Evolutionary conservation across 768 basidiomycete genomes (phyloP).

Genomic region (Suillus cothurnatus): DNA sequence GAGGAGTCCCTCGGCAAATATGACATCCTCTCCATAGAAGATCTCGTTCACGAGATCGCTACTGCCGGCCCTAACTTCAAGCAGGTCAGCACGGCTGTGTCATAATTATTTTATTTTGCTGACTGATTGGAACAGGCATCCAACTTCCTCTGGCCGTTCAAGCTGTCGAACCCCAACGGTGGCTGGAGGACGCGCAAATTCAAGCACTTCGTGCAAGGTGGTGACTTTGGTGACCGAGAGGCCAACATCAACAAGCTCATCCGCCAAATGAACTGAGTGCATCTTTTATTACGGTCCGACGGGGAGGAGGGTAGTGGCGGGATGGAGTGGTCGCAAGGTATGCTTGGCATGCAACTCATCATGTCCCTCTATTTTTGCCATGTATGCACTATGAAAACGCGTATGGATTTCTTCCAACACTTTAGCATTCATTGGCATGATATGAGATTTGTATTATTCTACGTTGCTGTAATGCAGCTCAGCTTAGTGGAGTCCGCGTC

Average conservation of each 20-base stretch:
- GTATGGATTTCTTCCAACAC: conserved; percentile 21
- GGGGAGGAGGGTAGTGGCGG: conserved; percentile 9
- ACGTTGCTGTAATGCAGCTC: conserved; percentile 2
- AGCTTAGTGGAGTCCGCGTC: not conserved
- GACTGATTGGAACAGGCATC: conserved; percentile 52
- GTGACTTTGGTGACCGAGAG: conserved; percentile 98
- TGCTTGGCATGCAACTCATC: conserved; percentile 32
- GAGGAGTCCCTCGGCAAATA: conserved; percentile 89
- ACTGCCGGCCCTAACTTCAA: conserved; percentile 99
- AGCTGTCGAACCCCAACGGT: conserved; percentile 98
- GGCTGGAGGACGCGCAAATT: conserved; percentile 99
- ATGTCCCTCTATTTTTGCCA: conserved; percentile 20
- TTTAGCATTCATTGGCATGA: not conserved
- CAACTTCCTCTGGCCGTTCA: conserved; percentile 99
- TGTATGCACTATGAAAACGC: conserved; percentile 34
- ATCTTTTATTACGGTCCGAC: conserved; percentile 7
- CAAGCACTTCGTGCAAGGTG: conserved; percentile 95
- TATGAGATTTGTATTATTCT: conserved; percentile 1
- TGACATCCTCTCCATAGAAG: conserved; percentile 96
- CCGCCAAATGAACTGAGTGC: conserved; percentile 83
- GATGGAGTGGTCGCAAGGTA: conserved; percentile 25
- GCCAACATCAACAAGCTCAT: conserved; percentile 97
- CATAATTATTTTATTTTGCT: conserved; percentile 12
- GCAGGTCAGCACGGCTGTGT: conserved; percentile 59
- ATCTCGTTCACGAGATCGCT: conserved; percentile 95